Base-by-base conservation (phyloP, 768 basidiomycete species). In the Leucocoprinus leucothites region DNA sequence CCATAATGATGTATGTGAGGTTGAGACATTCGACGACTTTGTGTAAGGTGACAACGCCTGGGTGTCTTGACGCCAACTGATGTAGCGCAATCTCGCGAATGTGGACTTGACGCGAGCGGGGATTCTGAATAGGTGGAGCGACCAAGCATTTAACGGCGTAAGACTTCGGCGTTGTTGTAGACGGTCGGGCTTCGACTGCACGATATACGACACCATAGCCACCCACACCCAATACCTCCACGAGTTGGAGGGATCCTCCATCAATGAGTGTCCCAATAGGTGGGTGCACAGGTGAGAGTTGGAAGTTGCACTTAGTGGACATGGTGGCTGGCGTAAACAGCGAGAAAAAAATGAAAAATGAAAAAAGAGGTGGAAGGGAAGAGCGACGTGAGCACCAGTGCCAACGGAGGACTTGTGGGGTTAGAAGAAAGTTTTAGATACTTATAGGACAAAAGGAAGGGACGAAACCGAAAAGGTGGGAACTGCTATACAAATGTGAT, bases 151-250 rank as follows among this genome's bases (percentile, higher is more conserved):
- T 98, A 67, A 99, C 94, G 58, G 94, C 94, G 71, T 86, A 94
- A 56, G 85, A 87, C 63, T 77, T 77, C 18, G 71, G 74, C 3
- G 40, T 22, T 52, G 63, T 63, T 36, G 66, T 74, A 35, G 79
- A 69, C 62, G 81, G 74, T 57, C 69, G 77, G 26, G 76, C 73
- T 66, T 91, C 89, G 59, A 91, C 76, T 50, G 92, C 95, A 56
- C 92, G 90, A 70, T 97, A 97, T 31, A 97, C 96, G 63, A 95
- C 87, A 60, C 96, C 96, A 67, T 97, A 98, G 46, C 95, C 95
- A 41, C 96, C 96, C 51, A 93, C 85, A 58, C 97, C 96, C 54
- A 98, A 83, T 58, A 96, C 84, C 67, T 91, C 85, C 63, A 91
- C 83, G 62, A 98, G 89, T 73, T 94, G 84, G 60, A 98, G 83